Base-by-base conservation (phyloP, 306 rosid species). In the Neltuma alba region DNA sequence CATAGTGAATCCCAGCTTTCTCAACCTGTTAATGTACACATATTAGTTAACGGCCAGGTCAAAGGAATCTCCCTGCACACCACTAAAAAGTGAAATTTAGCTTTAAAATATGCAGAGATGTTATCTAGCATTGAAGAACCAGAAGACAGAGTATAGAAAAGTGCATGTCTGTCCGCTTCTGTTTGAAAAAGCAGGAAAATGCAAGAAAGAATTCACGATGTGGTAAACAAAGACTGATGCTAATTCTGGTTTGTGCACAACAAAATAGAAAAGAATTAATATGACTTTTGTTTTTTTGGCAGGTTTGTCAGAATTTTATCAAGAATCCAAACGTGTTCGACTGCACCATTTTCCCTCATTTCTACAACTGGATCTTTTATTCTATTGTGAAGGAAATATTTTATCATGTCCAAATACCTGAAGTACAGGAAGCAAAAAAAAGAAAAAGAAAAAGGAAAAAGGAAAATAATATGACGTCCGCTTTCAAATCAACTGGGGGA, bases 1-100 rank as follows among this genome's bases (percentile, higher is more conserved):
- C 97, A 66, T 92, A 94, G 74, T 89, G 84, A 66, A 82, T 66
- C 61, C 80, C 83, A 80, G 93, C 91, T 80, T 91, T 89, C 65
- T 85, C 91, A 80, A 92, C 95, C 98, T 92, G 78, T 16, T 63
- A n/a, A 81, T 45, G 80, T 8, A 70, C 78, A 80, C 78, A 76
- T 62, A 72, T 33, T 52, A 28, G 57, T 64, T 62, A 79, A 65
- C 7, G 55, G 44, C n/a, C 7, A 30, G 47, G 44, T 79, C 41
- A 62, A n/a, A 40, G 37, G 63, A 34, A 75, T 36, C 30, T 67
- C 61, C 6, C 18, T 12, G 27, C 61, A 75, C 25, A 36, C 81
- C 44, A 40, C 44, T 2, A 40, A 54, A 62, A 5, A 38, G 41
- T 5, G 41, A 38, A 38, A 38, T 38, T 41, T 41, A 7, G 66